These are phyloP conservation scores for Candida labiduridarum DNA, from an alignment of 1,139 yeast species.

Conservation along the genomic window DNA sequence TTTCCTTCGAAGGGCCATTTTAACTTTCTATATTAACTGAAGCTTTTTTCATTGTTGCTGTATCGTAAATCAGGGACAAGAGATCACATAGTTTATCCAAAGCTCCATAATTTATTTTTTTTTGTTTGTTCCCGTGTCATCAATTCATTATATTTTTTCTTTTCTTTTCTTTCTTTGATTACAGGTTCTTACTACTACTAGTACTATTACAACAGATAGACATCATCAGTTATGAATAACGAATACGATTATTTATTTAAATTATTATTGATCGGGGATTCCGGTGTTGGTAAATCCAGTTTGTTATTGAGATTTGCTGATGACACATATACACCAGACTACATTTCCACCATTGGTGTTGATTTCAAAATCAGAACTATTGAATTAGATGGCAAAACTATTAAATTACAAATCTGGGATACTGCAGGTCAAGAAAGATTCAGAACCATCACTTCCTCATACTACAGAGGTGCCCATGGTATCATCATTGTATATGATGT, in stretches of 20 bases:
- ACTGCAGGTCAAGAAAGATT: slow-evolving; percentile 99
- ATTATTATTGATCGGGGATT: slow-evolving; percentile 91
- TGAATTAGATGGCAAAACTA: slow-evolving; percentile 94
- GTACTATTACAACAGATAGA: background rate
- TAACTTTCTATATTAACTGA: background rate
- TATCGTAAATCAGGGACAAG: background rate
- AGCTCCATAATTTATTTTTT: background rate
- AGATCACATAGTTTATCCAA: slow-evolving; percentile 1
- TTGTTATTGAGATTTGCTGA: slow-evolving; percentile 93
- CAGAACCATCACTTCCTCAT: slow-evolving; percentile 95
- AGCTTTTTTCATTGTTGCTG: background rate
- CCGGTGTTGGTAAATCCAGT: slow-evolving; percentile 98
- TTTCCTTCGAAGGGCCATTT: background rate
- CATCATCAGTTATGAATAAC: slow-evolving; percentile 56
- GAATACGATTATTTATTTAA: slow-evolving; percentile 97
- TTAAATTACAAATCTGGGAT: slow-evolving; percentile 98
- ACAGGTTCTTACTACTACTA: background rate
- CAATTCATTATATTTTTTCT: slow-evolving; percentile 3
- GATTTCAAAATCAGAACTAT: slow-evolving; percentile 98
- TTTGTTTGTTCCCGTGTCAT: slow-evolving; percentile 9
- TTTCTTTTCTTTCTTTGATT: slow-evolving; percentile 3
- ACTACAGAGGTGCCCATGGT: slow-evolving; percentile 98
- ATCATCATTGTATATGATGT: slow-evolving; percentile 97
- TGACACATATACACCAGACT: slow-evolving; percentile 95
- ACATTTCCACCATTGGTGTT: slow-evolving; percentile 96